A percentile compares a stretch with the other conserved stretches of the same genome.
Conservation (phyloP, 768 basidiomycete genomes). For the Agaricus subrufescens region DNA sequence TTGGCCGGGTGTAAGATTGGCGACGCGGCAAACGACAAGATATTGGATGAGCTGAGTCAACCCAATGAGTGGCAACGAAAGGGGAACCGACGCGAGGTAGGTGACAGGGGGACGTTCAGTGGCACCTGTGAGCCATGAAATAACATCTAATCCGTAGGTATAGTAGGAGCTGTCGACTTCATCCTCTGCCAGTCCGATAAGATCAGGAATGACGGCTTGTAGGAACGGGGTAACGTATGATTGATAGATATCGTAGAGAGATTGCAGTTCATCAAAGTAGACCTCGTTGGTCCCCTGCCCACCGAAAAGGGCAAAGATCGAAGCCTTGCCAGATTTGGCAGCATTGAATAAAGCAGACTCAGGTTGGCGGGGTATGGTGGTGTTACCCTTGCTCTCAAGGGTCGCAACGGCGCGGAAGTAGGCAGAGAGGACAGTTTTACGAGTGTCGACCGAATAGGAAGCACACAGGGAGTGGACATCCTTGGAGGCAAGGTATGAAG, state of each 20-base stretch:
- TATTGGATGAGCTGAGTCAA: conserved; percentile 95
- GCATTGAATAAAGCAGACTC: conserved; percentile 67
- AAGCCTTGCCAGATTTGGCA: conserved; percentile 56
- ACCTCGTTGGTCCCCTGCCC: conserved; percentile 98
- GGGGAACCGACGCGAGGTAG: conserved; percentile 89
- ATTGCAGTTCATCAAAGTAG: conserved; percentile 94
- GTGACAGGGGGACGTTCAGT: conserved; percentile 67
- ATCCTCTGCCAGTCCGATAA: conserved; percentile 64
- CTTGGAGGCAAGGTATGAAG: conserved; percentile 60
- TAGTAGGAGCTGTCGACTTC: conserved; percentile 64
- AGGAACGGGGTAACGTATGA: conserved; percentile 81
- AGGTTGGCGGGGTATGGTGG: conserved; percentile 54
- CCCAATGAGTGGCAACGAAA: conserved; percentile 95
- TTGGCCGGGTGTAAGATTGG: conserved; percentile 74
- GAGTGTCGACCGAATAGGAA: conserved; percentile 66
- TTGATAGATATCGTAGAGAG: conserved; percentile 86
- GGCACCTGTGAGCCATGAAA: conserved; percentile 78
- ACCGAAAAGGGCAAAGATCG: conserved; percentile 90
- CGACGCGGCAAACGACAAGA: conserved; percentile 71
- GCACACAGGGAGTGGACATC: conserved; percentile 85
- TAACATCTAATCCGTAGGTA: conserved; percentile 73
- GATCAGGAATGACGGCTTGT: conserved; percentile 52
- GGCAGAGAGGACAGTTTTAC: conserved; percentile 70
- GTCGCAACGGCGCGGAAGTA: conserved; percentile 76
- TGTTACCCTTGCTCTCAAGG: conserved; percentile 52